Evolutionary conservation across 352 stramenopile species (phyloP).

Genomic region (Phytophthora hybrid): DNA sequence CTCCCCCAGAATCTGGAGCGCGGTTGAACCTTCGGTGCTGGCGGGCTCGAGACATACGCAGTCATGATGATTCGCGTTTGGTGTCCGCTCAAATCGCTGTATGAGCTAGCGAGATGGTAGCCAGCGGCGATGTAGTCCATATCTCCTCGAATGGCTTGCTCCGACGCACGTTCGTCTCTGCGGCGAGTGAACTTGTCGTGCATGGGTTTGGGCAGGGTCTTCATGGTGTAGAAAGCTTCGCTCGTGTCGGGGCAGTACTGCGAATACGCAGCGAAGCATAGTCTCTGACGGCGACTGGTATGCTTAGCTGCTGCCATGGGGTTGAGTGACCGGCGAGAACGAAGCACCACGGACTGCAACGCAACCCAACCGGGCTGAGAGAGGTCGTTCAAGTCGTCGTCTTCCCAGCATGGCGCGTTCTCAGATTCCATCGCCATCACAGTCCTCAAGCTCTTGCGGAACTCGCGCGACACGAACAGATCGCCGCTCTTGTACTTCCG

Average conservation of each 20-base stretch:
- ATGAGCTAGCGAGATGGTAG: conserved; percentile 63
- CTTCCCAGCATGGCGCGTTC: conserved; percentile 27
- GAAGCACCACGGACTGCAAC: conserved; percentile 61
- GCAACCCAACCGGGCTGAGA: conserved; percentile 48
- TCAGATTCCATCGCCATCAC: conserved; percentile 30
- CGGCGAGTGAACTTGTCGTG: conserved; percentile 44
- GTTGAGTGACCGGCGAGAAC: conserved; percentile 46
- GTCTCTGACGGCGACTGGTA: conserved; percentile 51
- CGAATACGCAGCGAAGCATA: conserved; percentile 71
- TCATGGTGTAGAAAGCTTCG: conserved; percentile 74
- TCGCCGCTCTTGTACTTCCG: conserved; percentile 67
- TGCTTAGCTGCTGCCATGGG: conserved; percentile 43
- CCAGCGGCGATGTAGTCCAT: conserved; percentile 72
- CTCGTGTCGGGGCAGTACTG: conserved; percentile 46
- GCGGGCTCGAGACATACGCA: conserved; percentile 53
- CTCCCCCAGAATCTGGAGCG: conserved; percentile 32
- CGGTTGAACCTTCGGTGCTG: neutral
- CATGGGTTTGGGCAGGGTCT: conserved; percentile 59
- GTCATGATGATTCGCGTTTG: conserved; percentile 68
- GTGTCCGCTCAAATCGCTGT: conserved; percentile 57
- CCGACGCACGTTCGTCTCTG: conserved; percentile 12
- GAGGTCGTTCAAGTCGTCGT: conserved; percentile 43
- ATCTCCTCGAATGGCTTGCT: conserved; percentile 41
- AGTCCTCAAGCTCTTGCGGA: conserved; percentile 37
- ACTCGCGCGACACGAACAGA: conserved; percentile 50